Base-by-base conservation (phyloP, 768 basidiomycete species). In the Suillus occidentalis region DNA sequence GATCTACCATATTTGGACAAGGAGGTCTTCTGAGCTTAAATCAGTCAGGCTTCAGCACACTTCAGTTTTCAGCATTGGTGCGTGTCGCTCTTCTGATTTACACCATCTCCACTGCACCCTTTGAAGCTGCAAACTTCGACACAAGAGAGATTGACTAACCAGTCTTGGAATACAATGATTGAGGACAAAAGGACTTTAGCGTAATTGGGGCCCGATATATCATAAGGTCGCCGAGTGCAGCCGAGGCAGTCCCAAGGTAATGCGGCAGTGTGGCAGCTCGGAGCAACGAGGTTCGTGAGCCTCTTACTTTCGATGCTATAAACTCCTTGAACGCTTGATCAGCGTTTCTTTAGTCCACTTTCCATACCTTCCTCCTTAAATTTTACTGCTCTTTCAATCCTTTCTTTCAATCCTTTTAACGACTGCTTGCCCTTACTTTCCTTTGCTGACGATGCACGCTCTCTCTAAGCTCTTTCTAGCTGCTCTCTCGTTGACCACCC, bases 391-490 rank as follows among this genome's bases (percentile, higher is more conserved):
- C 14, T 14, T 42, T 40, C 56, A 34, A 4, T 28, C 50, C 22
- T 58, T 58, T 58, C 37, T 16, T 58, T 58, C 16, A 58, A 58
- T 16, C 18, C 31, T 61, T 42, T 45, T 25, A 28, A 63, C 22
- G 14, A 37, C 14, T 43, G 18, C 36, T 60, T 22, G 9, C 25
- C 57, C 52, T 57, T 45, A 39, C 34, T 63, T 34, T 63, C 58
- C 5, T 57, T 61, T 43, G 12, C 57, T 63, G 14, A 68, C 66
- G 60, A 80, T 80, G 79, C 66, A 73, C 75, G 22, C 65, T 65
- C 69, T 79, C 67, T 76, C 75, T 66, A 49, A 73, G 22, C n/a
- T 72, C 50, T 70, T 80, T 53, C 65, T 82, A 31, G 70, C 72
- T 6, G 63, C 74, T 42, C 64, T 78, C 49, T 69, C 78, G 13